Base-by-base conservation (phyloP, 208 protist species). In the Crithidia sp. region DNA sequence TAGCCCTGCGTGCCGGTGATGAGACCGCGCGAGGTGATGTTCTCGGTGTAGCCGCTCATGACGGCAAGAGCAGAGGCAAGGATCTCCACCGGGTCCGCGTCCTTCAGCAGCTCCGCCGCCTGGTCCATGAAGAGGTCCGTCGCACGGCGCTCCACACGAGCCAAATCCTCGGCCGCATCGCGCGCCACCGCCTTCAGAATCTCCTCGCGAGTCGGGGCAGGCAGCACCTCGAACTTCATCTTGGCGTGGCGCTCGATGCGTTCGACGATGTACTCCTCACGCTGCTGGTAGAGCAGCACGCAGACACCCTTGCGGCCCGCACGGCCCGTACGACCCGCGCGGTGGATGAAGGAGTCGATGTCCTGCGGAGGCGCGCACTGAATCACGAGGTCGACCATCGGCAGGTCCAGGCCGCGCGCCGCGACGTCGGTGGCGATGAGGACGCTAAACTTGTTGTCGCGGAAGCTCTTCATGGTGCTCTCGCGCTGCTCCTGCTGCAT, bases 271-370 rank as follows among this genome's bases (percentile, higher is more conserved):
- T 93, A 94, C 85, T 96, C 89, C 73, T 95, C 89, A 54, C 87
- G 85, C 36, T 82, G 85, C 70, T 94, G 84, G 80, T 97, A 92
- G 14, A 97, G 83, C 63, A 95, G 75, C 66, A 97, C 91, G 71
- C 93, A 97, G 13, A 97, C 90, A 54, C 93, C 93, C 56, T 92
- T 94, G 37, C 93, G 84, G 17, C 93, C 93, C 16, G 97, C 98
- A 63, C 98, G 88, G 17, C 98, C 98, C 0, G 98, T 99, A 73
- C 98, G 83, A 13, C 98, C 98, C 47, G 92, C 92, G 45, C 98
- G 89, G 86, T 99, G 98, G 57, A 99, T 94, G 77, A 99, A 99
- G 62, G 88, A 87, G 69, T 99, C 97, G 58, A 96, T 94, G 58
- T 97, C 91, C 17, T 68, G 75, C 40, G 93, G 93, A 13, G 90